A percentile compares a stretch with the other conserved stretches of the same genome.
Evolutionary conservation across 129 eudicot species (phyloP).

Genomic region (Sambucus nigra): DNA sequence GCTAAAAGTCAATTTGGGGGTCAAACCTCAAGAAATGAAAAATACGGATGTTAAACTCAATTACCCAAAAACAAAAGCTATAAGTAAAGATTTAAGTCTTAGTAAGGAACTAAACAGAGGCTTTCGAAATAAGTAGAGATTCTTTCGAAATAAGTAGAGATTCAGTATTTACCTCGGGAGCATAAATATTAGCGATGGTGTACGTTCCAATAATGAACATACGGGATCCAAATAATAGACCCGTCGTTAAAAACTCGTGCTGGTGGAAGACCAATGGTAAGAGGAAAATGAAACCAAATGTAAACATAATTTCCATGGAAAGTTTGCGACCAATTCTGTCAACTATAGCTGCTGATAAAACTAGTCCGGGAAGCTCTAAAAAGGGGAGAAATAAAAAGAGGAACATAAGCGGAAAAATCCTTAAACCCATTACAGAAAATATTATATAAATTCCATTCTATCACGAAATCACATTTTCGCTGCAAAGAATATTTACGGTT

Average conservation of each 20-base stretch:
- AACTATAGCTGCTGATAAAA: conserved; percentile 45
- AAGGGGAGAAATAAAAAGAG: conserved; percentile 1
- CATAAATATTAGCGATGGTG: conserved; percentile 34
- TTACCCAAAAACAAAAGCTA: too few species aligned
- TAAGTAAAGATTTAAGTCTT: background rate
- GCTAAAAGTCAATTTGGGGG: too few species aligned
- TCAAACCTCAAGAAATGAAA: too few species aligned
- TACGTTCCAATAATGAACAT: conserved; percentile 46
- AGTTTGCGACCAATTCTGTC: conserved; percentile 60
- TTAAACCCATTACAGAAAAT: background rate
- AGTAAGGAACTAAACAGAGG: background rate
- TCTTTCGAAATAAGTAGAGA: background rate
- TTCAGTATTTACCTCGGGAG: conserved; percentile 45
- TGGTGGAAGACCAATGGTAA: conserved; percentile 47
- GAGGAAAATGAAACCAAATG: conserved; percentile 31
- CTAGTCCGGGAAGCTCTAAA: conserved; percentile 69
- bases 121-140: background rate
- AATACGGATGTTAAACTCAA: too few species aligned
- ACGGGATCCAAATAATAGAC: conserved; percentile 50
- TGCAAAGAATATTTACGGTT: too few species aligned
- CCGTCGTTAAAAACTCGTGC: conserved; percentile 31
- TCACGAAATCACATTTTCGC: too few species aligned
- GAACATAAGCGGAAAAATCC: background rate
- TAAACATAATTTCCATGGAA: conserved; percentile 52
- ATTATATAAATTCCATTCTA: background rate